A percentile compares a stretch with the other conserved stretches of the same genome.
Conservation (phyloP, 805 yeast genomes). For the Kuraishia piskuri region DNA sequence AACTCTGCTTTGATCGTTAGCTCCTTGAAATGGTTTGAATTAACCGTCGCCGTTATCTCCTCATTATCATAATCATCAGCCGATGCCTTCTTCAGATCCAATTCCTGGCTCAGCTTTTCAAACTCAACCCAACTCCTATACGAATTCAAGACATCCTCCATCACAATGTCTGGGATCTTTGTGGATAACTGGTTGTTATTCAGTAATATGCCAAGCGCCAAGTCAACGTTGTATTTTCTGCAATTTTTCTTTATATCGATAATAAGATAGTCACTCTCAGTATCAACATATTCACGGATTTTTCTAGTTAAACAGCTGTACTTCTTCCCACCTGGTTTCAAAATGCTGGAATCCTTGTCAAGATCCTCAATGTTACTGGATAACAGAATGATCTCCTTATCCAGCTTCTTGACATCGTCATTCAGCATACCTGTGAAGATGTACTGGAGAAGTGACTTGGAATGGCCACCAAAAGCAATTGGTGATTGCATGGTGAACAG, state of each 20-base stretch:
- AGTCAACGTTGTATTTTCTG: slow-evolving; percentile 15
- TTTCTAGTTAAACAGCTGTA: slow-evolving; percentile 11
- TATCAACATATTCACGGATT: slow-evolving; percentile 20
- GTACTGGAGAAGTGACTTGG: slow-evolving; percentile 60
- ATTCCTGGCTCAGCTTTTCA: background rate
- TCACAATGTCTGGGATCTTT: slow-evolving; percentile 7
- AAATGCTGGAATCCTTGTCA: slow-evolving; percentile 7
- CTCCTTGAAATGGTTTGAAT: slow-evolving; percentile 12
- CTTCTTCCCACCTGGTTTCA: background rate
- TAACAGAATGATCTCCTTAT: slow-evolving; percentile 40
- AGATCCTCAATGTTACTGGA: slow-evolving; percentile 25
- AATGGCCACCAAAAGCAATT: slow-evolving; percentile 34
- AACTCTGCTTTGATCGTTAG: slow-evolving; percentile 26
- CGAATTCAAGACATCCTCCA: slow-evolving; percentile 12
- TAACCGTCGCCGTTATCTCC: slow-evolving; percentile 16
- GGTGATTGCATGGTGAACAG: slow-evolving; percentile 72
- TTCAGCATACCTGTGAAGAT: slow-evolving; percentile 64
- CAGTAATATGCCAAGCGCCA: slow-evolving; percentile 16
- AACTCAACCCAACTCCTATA: slow-evolving; percentile 8
- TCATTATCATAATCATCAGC: background rate
- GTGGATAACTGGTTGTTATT: slow-evolving; percentile 13
- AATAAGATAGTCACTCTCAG: slow-evolving; percentile 16
- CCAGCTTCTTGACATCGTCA: slow-evolving; percentile 65
- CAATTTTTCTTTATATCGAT: slow-evolving; percentile 21
- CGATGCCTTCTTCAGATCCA: background rate